Conservation (phyloP, 2,329 filamentous ascomycete species). For the Domatiomyces globalis region DNA sequence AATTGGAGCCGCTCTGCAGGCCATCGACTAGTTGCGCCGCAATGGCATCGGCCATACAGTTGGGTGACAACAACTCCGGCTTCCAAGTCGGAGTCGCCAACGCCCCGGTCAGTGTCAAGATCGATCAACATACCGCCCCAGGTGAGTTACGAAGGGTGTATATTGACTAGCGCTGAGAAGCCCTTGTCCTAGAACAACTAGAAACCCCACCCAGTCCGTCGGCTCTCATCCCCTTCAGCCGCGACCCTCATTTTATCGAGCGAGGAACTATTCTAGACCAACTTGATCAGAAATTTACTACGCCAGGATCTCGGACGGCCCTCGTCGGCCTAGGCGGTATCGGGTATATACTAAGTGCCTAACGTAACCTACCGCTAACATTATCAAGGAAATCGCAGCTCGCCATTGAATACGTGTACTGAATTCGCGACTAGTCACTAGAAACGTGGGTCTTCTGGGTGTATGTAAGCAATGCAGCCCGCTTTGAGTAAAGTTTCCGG, state of each 20-base stretch:
- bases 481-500: slow-evolving; percentile 18
- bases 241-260: slow-evolving; percentile 23
- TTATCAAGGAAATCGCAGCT: slow-evolving; percentile 22
- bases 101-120: slow-evolving; percentile 60
- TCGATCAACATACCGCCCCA: slow-evolving; percentile 43
- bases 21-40: no score
- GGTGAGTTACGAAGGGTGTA: no score
- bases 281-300: slow-evolving; percentile 14
- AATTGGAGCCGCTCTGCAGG: no score
- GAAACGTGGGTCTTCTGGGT: slow-evolving; percentile 21
- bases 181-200: neutral
- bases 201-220: slow-evolving; percentile 12
- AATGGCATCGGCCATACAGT: no score
- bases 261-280: slow-evolving; percentile 17
- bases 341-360: slow-evolving; percentile 19
- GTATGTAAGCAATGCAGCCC: slow-evolving; percentile 14
- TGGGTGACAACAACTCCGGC: slow-evolving; percentile 29
- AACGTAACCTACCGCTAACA: slow-evolving; percentile 8
- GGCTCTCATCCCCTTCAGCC: slow-evolving; percentile 21
- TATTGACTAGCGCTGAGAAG: no score
- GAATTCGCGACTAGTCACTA: slow-evolving; percentile 10
- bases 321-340: slow-evolving; percentile 26
- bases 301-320: slow-evolving; percentile 16
- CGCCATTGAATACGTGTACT: slow-evolving; percentile 19
- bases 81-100: slow-evolving; percentile 54